Conservation (phyloP, 1,139 yeast genomes). For the Lodderomyces pseudojiufengensis region DNA sequence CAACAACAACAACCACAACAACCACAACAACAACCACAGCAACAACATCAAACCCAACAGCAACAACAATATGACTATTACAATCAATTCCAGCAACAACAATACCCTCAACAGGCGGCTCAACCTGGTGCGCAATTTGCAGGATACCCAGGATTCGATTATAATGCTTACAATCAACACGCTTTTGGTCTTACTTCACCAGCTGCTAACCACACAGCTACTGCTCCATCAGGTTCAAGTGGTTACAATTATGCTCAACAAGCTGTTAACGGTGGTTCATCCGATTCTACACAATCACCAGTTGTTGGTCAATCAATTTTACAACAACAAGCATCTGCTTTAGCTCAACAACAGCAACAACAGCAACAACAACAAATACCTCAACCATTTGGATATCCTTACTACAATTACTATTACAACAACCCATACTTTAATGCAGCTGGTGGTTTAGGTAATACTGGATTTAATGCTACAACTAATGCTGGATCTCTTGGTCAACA, state of each 20-base stretch:
- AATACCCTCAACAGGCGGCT: constrained; percentile 40
- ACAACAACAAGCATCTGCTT: constrained; percentile 13
- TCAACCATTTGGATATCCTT: constrained; percentile 45
- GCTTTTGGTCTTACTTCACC: constrained; percentile 30
- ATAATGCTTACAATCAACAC: constrained; percentile 38
- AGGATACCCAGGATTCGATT: constrained; percentile 45
- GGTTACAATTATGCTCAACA: constrained; percentile 24
- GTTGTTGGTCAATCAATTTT: constrained; percentile 25
- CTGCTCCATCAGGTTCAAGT: constrained; percentile 18
- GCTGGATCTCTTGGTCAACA: constrained; percentile 9
- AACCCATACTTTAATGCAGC: constrained; percentile 37
- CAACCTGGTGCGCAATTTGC: constrained; percentile 44
- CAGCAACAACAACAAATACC: constrained; percentile 18
- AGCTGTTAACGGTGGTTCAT: constrained; percentile 20
- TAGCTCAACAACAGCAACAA: constrained; percentile 8
- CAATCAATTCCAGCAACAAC: constrained; percentile 35
- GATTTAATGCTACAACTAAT: constrained; percentile 17
- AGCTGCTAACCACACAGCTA: constrained; percentile 34
- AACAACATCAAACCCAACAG: constrained; percentile 18
- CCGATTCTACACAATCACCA: constrained; percentile 24
- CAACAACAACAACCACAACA: constrained; percentile 16
- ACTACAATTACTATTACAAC: constrained; percentile 43
- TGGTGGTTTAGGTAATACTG: constrained; percentile 20
- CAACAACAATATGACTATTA: constrained; percentile 24
- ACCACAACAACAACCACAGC: constrained; percentile 21